Evolutionary conservation across 1,284 basidiomycete species (phyloP).

Genomic region (Gomphus bonarii): DNA sequence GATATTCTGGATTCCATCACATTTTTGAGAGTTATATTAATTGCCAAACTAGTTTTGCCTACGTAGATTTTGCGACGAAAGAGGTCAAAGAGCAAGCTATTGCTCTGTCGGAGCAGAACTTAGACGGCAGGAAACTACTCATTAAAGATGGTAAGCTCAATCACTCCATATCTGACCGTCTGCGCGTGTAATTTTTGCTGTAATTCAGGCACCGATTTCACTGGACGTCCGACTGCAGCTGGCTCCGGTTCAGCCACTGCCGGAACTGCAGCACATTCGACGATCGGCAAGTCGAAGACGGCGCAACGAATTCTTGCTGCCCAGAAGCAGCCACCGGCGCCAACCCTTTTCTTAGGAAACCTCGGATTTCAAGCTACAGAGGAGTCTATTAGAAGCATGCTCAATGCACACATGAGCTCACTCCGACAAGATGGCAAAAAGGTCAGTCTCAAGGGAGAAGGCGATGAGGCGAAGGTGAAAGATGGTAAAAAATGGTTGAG

Average conservation of each 20-base stretch:
- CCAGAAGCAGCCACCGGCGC: constrained; percentile 77
- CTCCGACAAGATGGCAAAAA: constrained; percentile 19
- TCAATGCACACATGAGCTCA: constrained; percentile 53
- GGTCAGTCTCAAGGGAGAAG: constrained; percentile 17
- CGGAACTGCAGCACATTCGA: constrained; percentile 19
- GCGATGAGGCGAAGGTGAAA: constrained; percentile 20
- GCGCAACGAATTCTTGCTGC: constrained; percentile 72
- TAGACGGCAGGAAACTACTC: constrained; percentile 81
- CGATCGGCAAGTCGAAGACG: constrained; percentile 51
- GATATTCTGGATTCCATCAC: background rate
- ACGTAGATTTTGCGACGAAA: constrained; percentile 82
- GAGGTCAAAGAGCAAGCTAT: constrained; percentile 73
- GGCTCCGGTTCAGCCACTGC: constrained; percentile 17
- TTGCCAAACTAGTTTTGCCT: constrained; percentile 69
- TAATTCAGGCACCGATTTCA: constrained; percentile 56
- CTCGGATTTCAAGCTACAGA: constrained; percentile 81
- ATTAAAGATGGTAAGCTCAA: constrained; percentile 82
- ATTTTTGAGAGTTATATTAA: background rate
- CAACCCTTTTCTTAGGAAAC: constrained; percentile 85
- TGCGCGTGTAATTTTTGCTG: background rate
- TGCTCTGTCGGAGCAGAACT: constrained; percentile 66
- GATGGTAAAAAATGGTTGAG: constrained; percentile 59
- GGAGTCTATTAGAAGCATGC: constrained; percentile 58
- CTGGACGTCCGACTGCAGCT: constrained; percentile 43
- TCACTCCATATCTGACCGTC: background rate